Percentiles rank a stretch among this genome's conserved stretches.
phyloP scores from a whole-genome alignment of 139 green algal species.

The Chlamydomonas sphaeroides region DNA sequence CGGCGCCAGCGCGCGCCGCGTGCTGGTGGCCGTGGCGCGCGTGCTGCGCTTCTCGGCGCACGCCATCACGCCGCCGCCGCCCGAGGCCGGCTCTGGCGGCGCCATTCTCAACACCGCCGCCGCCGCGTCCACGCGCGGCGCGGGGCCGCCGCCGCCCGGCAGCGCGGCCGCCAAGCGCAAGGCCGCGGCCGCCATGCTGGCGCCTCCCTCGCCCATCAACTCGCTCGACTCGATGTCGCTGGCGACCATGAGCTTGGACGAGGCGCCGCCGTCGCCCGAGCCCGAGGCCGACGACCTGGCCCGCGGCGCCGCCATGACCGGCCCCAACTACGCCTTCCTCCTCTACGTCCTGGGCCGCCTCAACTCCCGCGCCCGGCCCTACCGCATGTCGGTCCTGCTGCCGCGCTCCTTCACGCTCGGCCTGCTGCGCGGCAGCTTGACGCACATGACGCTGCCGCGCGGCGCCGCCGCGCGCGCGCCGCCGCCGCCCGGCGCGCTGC shows the following conservation, averaged over 20 bases:
- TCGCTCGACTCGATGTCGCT: too few species aligned
- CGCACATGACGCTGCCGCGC: not conserved
- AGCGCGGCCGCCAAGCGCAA: too few species aligned
- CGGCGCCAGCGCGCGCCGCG: not conserved
- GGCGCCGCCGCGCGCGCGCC: not conserved
- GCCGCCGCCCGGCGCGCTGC: not conserved
- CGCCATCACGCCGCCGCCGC: not conserved
- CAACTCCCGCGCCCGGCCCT: slow-evolving; percentile 5
- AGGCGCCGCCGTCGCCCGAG: too few species aligned
- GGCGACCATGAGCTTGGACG: too few species aligned
- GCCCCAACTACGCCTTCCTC: not conserved
- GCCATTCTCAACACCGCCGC: not conserved
- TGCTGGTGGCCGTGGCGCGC: not conserved
- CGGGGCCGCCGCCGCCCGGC: too few species aligned
- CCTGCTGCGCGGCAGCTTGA: slow-evolving; percentile 6
- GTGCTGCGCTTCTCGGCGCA: not conserved
- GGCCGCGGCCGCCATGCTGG: too few species aligned
- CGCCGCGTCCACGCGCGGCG: too few species aligned
- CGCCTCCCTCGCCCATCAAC: too few species aligned
- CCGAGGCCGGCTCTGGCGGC: not conserved
- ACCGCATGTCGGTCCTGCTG: not conserved
- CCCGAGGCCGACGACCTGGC: too few species aligned
- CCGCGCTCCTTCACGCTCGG: not conserved
- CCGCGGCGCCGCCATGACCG: not conserved
- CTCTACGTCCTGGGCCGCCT: not conserved